A percentile compares a stretch with the other conserved stretches of the same genome.
Conservation (phyloP, 352 stramenopile species). For the Globisporangium radiosum region DNA sequence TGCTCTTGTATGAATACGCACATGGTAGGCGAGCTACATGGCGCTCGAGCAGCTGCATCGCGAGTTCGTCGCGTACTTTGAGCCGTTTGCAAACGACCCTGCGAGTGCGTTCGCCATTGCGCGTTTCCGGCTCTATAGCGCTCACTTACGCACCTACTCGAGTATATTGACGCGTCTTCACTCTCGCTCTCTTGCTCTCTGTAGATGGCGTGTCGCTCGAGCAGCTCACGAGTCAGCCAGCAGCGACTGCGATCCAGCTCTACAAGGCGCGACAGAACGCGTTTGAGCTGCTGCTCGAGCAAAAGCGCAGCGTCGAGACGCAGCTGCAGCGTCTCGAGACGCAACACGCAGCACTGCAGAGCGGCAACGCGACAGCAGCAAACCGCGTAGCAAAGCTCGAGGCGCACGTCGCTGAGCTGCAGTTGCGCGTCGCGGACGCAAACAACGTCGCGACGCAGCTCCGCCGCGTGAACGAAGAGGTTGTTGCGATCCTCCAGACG, state of each 20-base stretch:
- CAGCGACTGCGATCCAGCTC: constrained; percentile 38
- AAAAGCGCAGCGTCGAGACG: constrained; percentile 46
- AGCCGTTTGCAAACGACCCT: constrained; percentile 32
- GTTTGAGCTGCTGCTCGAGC: constrained; percentile 51
- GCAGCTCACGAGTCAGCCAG: constrained; percentile 35
- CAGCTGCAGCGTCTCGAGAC: constrained; percentile 41
- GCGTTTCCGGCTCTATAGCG: not conserved
- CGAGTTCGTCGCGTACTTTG: constrained; percentile 42
- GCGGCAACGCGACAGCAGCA: constrained; percentile 31
- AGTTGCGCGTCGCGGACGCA: constrained; percentile 30
- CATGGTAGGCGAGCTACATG: constrained; percentile 30
- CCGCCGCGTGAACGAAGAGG: constrained; percentile 46
- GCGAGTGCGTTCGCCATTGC: constrained; percentile 22
- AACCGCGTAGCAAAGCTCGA: constrained; percentile 45
- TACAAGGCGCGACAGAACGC: constrained; percentile 53
- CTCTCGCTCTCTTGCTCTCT: not conserved
- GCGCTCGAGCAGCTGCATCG: constrained; percentile 35
- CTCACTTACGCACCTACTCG: not conserved
- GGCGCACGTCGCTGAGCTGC: constrained; percentile 33
- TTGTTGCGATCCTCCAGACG: constrained; percentile 56
- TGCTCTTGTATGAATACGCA: too few species aligned
- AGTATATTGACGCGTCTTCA: too few species aligned
- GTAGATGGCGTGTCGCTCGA: constrained; percentile 35
- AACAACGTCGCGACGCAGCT: constrained; percentile 38
- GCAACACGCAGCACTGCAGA: constrained; percentile 44